Evolutionary conservation across 768 basidiomycete genomes (phyloP).

Genomic region (Chlorophyllum brunneum): DNA sequence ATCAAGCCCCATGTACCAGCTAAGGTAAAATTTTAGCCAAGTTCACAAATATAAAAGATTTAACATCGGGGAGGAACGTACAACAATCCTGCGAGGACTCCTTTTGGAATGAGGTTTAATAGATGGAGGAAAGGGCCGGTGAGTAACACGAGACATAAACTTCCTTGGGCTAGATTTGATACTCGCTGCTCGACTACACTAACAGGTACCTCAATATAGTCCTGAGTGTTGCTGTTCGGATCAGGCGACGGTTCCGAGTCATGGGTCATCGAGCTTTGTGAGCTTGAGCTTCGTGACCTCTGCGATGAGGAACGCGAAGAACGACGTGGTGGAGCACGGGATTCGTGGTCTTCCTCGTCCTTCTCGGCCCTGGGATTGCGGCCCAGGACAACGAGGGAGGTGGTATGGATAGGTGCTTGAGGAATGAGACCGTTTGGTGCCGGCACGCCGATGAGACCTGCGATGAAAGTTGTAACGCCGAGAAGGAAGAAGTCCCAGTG

Average conservation of each 20-base stretch:
- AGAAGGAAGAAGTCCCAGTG: constrained; percentile 90
- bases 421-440: constrained; percentile 85
- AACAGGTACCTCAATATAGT: constrained; percentile 49
- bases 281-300: constrained; percentile 10
- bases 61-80: constrained; percentile 32
- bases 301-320: constrained; percentile 14
- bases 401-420: constrained; percentile 91
- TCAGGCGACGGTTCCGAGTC: constrained; percentile 13
- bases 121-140: constrained; percentile 81
- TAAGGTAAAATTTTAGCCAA: constrained; percentile 20
- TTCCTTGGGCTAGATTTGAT: constrained; percentile 84
- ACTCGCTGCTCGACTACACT: constrained; percentile 91
- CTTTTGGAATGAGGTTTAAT: constrained; percentile 74
- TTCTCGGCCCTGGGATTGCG: constrained; percentile 31
- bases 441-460: constrained; percentile 81
- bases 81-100: constrained; percentile 85
- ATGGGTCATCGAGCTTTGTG: constrained; percentile 8
- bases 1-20: constrained; percentile 91
- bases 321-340: neutral
- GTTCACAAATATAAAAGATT: neutral
- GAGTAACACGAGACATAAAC: constrained; percentile 74
- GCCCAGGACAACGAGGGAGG: constrained; percentile 72
- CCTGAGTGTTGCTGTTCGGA: constrained; percentile 19
- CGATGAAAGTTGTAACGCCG: constrained; percentile 85
- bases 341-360: constrained; percentile 21